phyloP scores from a whole-genome alignment of 1,284 basidiomycete genomes.

The Rhodotorula glutinis region DNA sequence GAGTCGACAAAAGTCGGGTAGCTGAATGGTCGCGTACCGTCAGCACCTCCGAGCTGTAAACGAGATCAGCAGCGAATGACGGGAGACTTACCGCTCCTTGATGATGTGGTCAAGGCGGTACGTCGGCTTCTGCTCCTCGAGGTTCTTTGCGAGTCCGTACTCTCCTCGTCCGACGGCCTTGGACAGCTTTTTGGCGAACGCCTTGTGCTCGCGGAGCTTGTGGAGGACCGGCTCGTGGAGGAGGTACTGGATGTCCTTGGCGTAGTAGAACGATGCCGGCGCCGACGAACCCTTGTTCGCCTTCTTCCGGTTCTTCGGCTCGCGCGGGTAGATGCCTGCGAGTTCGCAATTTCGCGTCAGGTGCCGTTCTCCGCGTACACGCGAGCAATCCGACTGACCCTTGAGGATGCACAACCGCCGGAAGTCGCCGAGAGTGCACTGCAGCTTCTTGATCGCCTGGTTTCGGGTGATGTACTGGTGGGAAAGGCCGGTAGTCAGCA shows the following conservation, averaged over 20 bases:
- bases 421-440: conserved; percentile 96
- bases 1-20: conserved; percentile 98
- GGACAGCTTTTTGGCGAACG: conserved; percentile 95
- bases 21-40: conserved; percentile 51
- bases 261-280: conserved; percentile 90
- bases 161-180: conserved; percentile 89
- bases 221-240: conserved; percentile 95
- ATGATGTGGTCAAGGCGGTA: conserved; percentile 84
- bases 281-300: conserved; percentile 98
- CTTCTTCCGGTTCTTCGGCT: conserved; percentile 85
- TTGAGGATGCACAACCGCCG: conserved; percentile 96
- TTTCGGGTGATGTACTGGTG: conserved; percentile 66
- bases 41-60: background rate
- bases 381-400: too few species aligned
- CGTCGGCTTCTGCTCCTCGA: conserved; percentile 84
- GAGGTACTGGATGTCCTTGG: conserved; percentile 97
- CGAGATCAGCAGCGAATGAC: too few species aligned
- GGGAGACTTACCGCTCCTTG: conserved; percentile 83
- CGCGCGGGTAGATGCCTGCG: conserved; percentile 92
- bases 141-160: conserved; percentile 89
- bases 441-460: conserved; percentile 65
- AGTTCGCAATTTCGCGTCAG: conserved; percentile 1
- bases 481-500: background rate
- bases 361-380: background rate
- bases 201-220: conserved; percentile 95